Base-by-base conservation (phyloP, 1,139 yeast species). In the Kazachstania sp. region DNA sequence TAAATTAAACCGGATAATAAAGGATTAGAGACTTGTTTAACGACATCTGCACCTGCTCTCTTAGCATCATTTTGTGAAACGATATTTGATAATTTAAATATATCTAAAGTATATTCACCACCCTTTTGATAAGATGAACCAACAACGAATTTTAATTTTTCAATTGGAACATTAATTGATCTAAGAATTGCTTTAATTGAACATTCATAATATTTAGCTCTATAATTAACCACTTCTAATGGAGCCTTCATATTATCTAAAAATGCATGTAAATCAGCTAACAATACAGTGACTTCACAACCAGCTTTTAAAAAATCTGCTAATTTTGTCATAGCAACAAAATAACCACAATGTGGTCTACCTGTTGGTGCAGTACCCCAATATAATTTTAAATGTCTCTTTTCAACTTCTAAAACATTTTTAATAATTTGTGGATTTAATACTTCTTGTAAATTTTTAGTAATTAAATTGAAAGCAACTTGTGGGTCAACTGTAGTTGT, bases 11-110 rank as follows among this genome's bases (percentile, higher is more conserved):
- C 98, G 32, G 95, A 83, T 54, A 94, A 77, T 56, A 90, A 77
- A 34, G 98, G 98, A 68, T 88, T 88, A 41, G 87, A 81, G 46
- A 90, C 97, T 71, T 94, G 98, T 68, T 94, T 94, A 54, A 94
- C 99, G 49, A 94, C 99, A 69, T 94, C 99, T 13, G 99, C 98
- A 65, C 99, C 99, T 1, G 99, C 99, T 68, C 98, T 82, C 72
- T 87, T 87, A 56, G 97, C 97, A 64, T 90, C 97, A 65, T 92
- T 90, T 70, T 86, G 96, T 23, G 95, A 81, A 29, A 86, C 95
- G 41, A 73, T 68, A 65, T 92, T 90, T 41, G 94, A 77, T 63
- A 92, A 68, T 65, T 80, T 80, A 77, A 88, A 94, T 45, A 92
- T 70, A 62, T 94, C 99, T 80, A 94, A 65, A 18, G 95, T 84